These are phyloP conservation scores for Tephrocybe rancida DNA, from an alignment of 768 basidiomycete genomes.

Conservation along the genomic window DNA sequence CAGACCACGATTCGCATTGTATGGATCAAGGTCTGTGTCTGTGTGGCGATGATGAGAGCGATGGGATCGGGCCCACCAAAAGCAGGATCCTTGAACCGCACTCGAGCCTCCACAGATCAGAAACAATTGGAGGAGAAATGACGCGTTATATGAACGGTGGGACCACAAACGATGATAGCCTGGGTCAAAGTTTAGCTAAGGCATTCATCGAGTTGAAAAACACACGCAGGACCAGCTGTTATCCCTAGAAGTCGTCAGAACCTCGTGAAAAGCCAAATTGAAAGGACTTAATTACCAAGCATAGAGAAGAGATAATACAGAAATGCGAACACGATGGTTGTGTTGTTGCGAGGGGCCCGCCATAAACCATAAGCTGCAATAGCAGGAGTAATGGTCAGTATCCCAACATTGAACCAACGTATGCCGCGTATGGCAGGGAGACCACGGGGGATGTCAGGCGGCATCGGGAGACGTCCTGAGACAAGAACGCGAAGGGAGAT, in stretches of 20 bases:
- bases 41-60: constrained; percentile 85
- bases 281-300: constrained; percentile 53
- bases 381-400: constrained; percentile 71
- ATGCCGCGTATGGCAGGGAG: constrained; percentile 58
- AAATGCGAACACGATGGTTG: constrained; percentile 63
- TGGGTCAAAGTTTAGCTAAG: constrained; percentile 21
- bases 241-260: constrained; percentile 37
- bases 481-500: background rate
- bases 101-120: constrained; percentile 77
- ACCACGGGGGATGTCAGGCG: constrained; percentile 18
- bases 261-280: constrained; percentile 13
- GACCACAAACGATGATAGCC: constrained; percentile 89
- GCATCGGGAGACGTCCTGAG: constrained; percentile 7
- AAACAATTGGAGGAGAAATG: constrained; percentile 67
- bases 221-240: constrained; percentile 41
- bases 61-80: constrained; percentile 86
- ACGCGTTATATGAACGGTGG: constrained; percentile 81
- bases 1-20: constrained; percentile 77
- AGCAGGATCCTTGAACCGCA: constrained; percentile 85
- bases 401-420: constrained; percentile 77
- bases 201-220: constrained; percentile 22
- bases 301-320: constrained; percentile 88
- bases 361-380: constrained; percentile 72
- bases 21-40: constrained; percentile 86
- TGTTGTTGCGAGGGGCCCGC: constrained; percentile 40